These are phyloP conservation scores for Pichia sp. DNA, from an alignment of 1,139 yeast genomes.

Conservation along the genomic window DNA sequence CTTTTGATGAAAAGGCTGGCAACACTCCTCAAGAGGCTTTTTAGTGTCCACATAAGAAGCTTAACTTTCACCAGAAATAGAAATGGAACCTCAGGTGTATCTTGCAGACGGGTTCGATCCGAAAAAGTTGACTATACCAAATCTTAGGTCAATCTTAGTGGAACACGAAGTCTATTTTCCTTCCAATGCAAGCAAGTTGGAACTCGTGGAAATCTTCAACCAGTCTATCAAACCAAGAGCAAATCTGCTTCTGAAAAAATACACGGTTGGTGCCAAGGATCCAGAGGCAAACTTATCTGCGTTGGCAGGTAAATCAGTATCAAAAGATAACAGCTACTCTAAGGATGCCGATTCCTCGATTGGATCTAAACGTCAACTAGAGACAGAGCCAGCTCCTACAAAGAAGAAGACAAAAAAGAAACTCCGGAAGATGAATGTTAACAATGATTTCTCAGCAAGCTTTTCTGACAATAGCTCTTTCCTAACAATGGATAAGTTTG, in stretches of 20 bases:
- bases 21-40: too few relatives aligned
- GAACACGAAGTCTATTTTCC: conserved; percentile 52
- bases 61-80: background rate
- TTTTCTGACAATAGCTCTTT: conserved; percentile 11
- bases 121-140: conserved; percentile 49
- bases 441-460: background rate
- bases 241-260: conserved; percentile 27
- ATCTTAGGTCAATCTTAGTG: conserved; percentile 54
- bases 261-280: conserved; percentile 4
- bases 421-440: conserved; percentile 2
- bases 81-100: conserved; percentile 24
- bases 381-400: background rate
- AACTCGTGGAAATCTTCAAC: conserved; percentile 47
- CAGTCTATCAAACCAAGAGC: conserved; percentile 39
- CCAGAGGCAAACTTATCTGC: conserved; percentile 1
- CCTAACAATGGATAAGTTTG: conserved; percentile 18
- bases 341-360: conserved; percentile 1
- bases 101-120: conserved; percentile 45
- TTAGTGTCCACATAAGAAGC: too few relatives aligned
- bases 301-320: too few relatives aligned
- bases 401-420: conserved; percentile 4
- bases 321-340: background rate
- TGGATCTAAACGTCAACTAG: conserved; percentile 10
- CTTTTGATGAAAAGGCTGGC: too few relatives aligned
- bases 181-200: conserved; percentile 56